Conservation (phyloP, 352 stramenopile species). For the Peronosclerospora sorghi region DNA sequence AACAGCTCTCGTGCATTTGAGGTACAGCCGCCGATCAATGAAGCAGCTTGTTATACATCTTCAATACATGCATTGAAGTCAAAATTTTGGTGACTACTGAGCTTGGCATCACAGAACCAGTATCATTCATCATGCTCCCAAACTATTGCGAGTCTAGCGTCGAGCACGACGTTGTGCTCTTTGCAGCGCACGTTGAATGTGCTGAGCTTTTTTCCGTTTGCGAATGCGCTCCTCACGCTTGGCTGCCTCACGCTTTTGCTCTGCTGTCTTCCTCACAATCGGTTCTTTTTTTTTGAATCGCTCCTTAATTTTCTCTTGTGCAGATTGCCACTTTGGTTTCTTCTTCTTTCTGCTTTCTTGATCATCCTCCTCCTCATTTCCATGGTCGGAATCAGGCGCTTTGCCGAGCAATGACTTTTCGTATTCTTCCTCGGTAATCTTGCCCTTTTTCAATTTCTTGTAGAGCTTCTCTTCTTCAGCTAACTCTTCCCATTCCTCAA, state of each 20-base stretch:
- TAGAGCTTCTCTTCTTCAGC: slow-evolving; percentile 94
- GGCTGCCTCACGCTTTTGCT: slow-evolving; percentile 59
- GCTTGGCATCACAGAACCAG: no score
- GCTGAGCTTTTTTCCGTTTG: slow-evolving; percentile 67
- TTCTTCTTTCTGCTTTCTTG: slow-evolving; percentile 27
- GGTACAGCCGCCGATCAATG: slow-evolving; percentile 10
- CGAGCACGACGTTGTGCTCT: slow-evolving; percentile 35
- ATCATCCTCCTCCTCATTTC: slow-evolving; percentile 19
- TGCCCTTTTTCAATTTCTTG: slow-evolving; percentile 96
- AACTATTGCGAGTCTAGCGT: slow-evolving; percentile 8
- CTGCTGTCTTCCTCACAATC: slow-evolving; percentile 51
- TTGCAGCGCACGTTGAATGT: slow-evolving; percentile 47
- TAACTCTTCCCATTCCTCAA: slow-evolving; percentile 99
- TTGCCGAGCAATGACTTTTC: slow-evolving; percentile 67
- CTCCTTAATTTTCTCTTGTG: slow-evolving; percentile 64
- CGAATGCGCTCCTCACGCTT: slow-evolving; percentile 79
- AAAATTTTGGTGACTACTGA: not conserved
- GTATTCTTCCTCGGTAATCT: slow-evolving; percentile 94
- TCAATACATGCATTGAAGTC: no score
- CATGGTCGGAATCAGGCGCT: slow-evolving; percentile 26
- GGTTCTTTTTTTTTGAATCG: slow-evolving; percentile 80
- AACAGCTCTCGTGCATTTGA: slow-evolving; percentile 28
- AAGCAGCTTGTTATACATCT: slow-evolving; percentile 16
- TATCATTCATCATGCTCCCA: not conserved
- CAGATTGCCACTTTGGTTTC: slow-evolving; percentile 48